Base-by-base conservation (phyloP, 2,329 filamentous ascomycete species). In the Trichoderma semiorbis region DNA sequence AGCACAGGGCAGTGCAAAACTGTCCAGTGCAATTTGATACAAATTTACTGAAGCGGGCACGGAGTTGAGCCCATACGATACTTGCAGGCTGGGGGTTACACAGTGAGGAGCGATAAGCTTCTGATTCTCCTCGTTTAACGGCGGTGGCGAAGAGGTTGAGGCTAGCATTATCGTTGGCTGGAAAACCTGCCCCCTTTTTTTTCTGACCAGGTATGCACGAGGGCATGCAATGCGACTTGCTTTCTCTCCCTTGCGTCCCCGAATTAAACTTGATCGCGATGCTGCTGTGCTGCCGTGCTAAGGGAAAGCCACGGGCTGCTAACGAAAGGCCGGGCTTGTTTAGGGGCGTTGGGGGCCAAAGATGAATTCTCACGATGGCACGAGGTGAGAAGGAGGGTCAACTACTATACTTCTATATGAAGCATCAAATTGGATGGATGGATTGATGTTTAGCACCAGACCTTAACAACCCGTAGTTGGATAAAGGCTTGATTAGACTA, bases 1-100 rank as follows among this genome's bases (percentile, higher is more conserved):
- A 32, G 36, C 66, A 69, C 66, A 69, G 28, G 66, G 66, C 66
- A 34, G 66, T 69, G 66, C 66, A 67, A 67, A 67, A 30, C 34
- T 6, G 3, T 28, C 14, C 16, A 11, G 26, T 21, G 28, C 11
- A 30, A 57, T 18, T 28, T 21, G 18, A 32, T 28, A 21, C 32
- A 14, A 18, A 36, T 39, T 30, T 28, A 26, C 21, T n/a, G 36
- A 34, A 24, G 66, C 28, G 32, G 55, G 16, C 39, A 43, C 39
- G 39, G 18, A n/a, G 39, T n/a, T 43, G 39, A 43, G 39, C 18
- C 39, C 34, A 36, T 36, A 36, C 34, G 34, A 36, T 36, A 36
- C 34, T 36, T 36, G 34, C 34, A 36, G 32, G 32, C 32, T 34
- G 32, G 32, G 11, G 16, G 65, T 34, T 47, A 32, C 55, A 60